Conservation (phyloP, 139 green algal species). For the Klebsormidium nitens region DNA sequence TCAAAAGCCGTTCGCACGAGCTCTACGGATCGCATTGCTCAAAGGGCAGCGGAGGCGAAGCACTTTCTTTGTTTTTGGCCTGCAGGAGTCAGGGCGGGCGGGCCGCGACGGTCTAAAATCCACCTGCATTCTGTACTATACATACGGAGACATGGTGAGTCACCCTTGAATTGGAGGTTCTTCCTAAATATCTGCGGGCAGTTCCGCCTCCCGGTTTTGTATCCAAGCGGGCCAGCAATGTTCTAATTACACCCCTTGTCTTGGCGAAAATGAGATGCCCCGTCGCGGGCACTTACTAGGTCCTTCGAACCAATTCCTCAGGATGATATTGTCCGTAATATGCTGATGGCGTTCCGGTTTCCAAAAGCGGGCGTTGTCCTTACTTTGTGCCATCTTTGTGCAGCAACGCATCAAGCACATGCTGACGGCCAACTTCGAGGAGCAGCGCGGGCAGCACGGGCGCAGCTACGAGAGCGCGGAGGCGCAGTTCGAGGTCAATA, state of each 20-base stretch:
- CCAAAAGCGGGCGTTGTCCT: no score
- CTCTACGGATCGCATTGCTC: not conserved
- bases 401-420: slow-evolving; percentile 42
- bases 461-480: not conserved
- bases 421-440: slow-evolving; percentile 6
- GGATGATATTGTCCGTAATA: no score
- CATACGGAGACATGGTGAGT: slow-evolving; percentile 31
- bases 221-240: no score
- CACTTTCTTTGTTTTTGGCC: slow-evolving; percentile 1
- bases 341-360: no score
- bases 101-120: slow-evolving; percentile 26
- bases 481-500: slow-evolving; percentile 27
- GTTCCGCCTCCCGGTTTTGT: no score
- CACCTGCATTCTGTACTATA: slow-evolving; percentile 40
- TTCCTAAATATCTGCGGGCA: no score
- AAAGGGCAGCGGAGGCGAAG: not conserved
- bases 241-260: no score
- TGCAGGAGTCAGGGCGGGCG: slow-evolving; percentile 40
- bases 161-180: no score
- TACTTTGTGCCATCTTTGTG: slow-evolving; percentile 1
- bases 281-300: no score
- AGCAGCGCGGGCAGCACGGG: not conserved
- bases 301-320: no score
- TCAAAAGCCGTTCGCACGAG: not conserved
- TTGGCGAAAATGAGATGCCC: no score